A percentile compares a stretch with the other conserved stretches of the same genome.
These are phyloP conservation scores for Claviceps pusilla DNA, from an alignment of 2,329 filamentous ascomycete species.

Conservation along the genomic window DNA sequence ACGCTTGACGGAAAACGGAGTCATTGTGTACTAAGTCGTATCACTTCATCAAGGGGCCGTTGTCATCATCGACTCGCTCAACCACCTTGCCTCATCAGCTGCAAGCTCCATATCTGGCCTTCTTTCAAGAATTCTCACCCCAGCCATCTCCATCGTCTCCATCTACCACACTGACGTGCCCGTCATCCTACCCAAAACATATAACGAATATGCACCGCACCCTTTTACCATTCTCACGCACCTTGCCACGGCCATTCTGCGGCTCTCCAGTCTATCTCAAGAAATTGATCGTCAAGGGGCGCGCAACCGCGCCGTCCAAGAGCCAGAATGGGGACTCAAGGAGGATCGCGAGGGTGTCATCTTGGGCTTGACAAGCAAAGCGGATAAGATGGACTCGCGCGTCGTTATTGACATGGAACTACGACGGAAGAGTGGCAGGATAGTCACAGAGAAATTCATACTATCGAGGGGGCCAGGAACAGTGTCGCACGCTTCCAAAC, in stretches of 20 bases:
- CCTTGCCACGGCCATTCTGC: constrained; percentile 76
- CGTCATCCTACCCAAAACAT: constrained; percentile 27
- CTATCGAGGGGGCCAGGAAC: constrained; percentile 16
- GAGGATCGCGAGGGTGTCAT: constrained; percentile 69
- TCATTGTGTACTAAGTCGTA: neutral
- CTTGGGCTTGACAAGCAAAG: constrained; percentile 44
- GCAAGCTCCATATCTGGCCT: constrained; percentile 49
- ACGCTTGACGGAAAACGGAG: neutral
- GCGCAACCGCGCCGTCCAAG: constrained; percentile 55
- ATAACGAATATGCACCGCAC: constrained; percentile 46
- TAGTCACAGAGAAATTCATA: constrained; percentile 54
- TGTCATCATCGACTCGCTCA: constrained; percentile 67
- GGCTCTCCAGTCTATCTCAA: constrained; percentile 57
- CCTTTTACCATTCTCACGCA: constrained; percentile 62
- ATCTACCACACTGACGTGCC: constrained; percentile 76
- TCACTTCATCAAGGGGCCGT: constrained; percentile 41
- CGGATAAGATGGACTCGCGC: constrained; percentile 14
- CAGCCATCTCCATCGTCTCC: constrained; percentile 56
- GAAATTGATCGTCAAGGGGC: constrained; percentile 62
- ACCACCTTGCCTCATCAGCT: constrained; percentile 42
- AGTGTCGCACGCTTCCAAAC: constrained; percentile 8
- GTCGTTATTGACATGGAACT: constrained; percentile 80
- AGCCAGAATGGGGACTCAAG: constrained; percentile 63
- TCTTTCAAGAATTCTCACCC: constrained; percentile 52
- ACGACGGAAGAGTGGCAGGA: constrained; percentile 64